These are phyloP conservation scores for Gonapodya sp. DNA, from an alignment of 192 early-diverging fungal species.

Conservation along the genomic window DNA sequence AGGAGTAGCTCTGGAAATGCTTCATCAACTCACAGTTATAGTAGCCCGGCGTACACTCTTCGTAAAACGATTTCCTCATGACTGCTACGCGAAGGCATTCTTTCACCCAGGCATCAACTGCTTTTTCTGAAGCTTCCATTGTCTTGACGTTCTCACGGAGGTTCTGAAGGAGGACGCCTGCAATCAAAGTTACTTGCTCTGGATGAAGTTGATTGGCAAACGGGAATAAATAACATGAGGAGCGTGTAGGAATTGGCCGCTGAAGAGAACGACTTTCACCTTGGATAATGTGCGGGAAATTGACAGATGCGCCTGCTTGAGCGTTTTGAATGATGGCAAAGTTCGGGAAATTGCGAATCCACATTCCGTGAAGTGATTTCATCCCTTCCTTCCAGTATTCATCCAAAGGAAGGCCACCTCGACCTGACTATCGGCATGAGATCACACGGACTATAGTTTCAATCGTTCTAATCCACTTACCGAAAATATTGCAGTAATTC, in stretches of 20 bases:
- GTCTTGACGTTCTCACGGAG: background rate
- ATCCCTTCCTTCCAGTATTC: slow-evolving; percentile 8
- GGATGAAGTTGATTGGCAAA: background rate
- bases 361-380: background rate
- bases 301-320: background rate
- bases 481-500: background rate
- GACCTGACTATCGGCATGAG: no score
- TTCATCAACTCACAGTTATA: background rate
- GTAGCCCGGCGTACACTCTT: slow-evolving; percentile 6
- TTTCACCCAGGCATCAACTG: background rate
- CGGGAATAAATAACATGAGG: background rate
- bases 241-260: no score
- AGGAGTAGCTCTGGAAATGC: background rate
- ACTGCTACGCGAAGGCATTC: slow-evolving; percentile 2
- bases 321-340: background rate
- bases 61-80: background rate
- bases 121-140: background rate
- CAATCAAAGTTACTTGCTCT: background rate
- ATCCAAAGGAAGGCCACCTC: background rate
- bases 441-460: no score
- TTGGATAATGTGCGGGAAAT: slow-evolving; percentile 6
- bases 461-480: no score
- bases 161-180: background rate
- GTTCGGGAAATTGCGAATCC: background rate
- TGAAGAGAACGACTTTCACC: no score